These are phyloP conservation scores for Tephrocybe sp. DNA, from an alignment of 768 basidiomycete genomes.

Conservation along the genomic window DNA sequence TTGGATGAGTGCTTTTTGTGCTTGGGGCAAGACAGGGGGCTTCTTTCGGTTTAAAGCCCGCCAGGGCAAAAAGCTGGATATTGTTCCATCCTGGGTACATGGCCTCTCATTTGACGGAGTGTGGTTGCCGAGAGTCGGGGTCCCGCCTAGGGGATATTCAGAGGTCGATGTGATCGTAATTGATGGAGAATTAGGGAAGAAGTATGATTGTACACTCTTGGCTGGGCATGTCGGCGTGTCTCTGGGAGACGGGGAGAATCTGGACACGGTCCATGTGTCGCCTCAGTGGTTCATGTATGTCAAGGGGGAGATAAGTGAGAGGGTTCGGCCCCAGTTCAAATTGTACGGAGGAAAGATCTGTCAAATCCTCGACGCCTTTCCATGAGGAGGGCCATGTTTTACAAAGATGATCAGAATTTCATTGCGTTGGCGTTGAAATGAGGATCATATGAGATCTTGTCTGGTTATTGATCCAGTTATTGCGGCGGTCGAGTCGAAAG, in stretches of 20 bases:
- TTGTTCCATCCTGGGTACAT: neutral
- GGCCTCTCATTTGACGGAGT: constrained; percentile 1
- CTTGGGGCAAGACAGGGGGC: neutral
- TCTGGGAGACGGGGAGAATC: neutral
- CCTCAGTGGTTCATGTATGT: constrained; percentile 5
- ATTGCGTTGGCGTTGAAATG: no score
- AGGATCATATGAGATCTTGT: no score
- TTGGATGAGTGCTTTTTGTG: neutral
- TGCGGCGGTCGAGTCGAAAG: no score
- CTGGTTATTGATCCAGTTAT: no score
- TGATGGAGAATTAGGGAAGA: neutral
- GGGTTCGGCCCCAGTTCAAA: no score
- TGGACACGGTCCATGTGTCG: neutral
- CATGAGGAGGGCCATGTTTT: neutral
- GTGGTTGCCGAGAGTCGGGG: neutral
- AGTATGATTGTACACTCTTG: neutral
- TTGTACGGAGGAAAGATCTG: neutral
- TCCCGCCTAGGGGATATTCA: neutral
- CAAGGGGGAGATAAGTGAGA: neutral
- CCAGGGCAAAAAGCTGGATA: neutral
- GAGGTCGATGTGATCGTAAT: neutral
- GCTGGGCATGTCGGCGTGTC: neutral
- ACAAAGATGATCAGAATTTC: no score
- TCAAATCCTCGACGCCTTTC: no score
- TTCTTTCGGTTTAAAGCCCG: neutral